These are phyloP conservation scores for Lipomyces chichibuensis DNA, from an alignment of 805 yeast genomes.

Conservation along the genomic window DNA sequence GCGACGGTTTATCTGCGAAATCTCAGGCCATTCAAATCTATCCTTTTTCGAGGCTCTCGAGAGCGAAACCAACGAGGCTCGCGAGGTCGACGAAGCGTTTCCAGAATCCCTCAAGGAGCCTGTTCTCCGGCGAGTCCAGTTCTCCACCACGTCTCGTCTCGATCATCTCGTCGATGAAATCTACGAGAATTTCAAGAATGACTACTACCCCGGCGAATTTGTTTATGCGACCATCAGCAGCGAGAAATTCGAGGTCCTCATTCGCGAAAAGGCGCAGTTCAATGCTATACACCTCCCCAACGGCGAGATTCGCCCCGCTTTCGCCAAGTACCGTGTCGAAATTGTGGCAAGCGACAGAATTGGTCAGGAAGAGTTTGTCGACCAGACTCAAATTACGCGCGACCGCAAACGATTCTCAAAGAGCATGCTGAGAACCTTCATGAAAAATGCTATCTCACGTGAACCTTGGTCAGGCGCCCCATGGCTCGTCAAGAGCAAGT, in stretches of 20 bases:
- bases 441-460: slow-evolving; percentile 75
- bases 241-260: slow-evolving; percentile 58
- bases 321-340: slow-evolving; percentile 71
- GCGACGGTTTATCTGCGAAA: slow-evolving; percentile 89
- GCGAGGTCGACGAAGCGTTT: slow-evolving; percentile 72
- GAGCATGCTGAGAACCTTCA: slow-evolving; percentile 84
- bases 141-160: slow-evolving; percentile 75
- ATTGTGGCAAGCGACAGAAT: slow-evolving; percentile 45
- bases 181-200: slow-evolving; percentile 71
- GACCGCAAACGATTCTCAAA: slow-evolving; percentile 89
- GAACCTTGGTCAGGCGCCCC: slow-evolving; percentile 90
- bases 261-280: slow-evolving; percentile 84
- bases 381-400: slow-evolving; percentile 71
- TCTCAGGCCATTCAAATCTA: slow-evolving; percentile 89
- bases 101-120: slow-evolving; percentile 94
- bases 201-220: slow-evolving; percentile 88
- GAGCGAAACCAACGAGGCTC: slow-evolving; percentile 53
- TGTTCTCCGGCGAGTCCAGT: slow-evolving; percentile 80
- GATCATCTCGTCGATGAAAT: slow-evolving; percentile 89
- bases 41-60: slow-evolving; percentile 87
- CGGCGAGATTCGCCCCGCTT: slow-evolving; percentile 53
- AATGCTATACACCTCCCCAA: slow-evolving; percentile 41
- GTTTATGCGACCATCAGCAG: slow-evolving; percentile 57
- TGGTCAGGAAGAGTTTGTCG: slow-evolving; percentile 65
- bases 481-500: slow-evolving; percentile 85